Conservation (phyloP, 352 stramenopile genomes). For the Phytopythium sindhum region DNA sequence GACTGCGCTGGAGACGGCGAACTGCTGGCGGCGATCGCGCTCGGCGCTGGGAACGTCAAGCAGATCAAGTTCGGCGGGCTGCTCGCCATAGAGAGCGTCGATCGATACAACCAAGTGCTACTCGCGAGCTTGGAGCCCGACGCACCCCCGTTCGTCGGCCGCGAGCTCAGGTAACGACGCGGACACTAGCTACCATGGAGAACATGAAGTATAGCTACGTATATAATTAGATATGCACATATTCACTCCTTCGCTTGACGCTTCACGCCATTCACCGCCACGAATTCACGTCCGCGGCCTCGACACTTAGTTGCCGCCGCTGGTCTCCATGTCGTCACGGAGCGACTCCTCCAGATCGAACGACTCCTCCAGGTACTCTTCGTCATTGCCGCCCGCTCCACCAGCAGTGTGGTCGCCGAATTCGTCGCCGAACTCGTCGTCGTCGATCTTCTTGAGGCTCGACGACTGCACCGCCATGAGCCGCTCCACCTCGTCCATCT, state of each 20-base stretch:
- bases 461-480: slow-evolving; percentile 24
- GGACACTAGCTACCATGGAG: too few species aligned
- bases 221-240: neutral
- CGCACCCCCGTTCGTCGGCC: slow-evolving; percentile 43
- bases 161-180: slow-evolving; percentile 19
- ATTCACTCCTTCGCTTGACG: neutral
- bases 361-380: slow-evolving; percentile 66
- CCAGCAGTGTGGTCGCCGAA: slow-evolving; percentile 12
- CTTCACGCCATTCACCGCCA: neutral
- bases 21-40: slow-evolving; percentile 44
- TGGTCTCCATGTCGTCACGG: slow-evolving; percentile 29
- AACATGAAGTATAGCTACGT: neutral
- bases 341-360: slow-evolving; percentile 79
- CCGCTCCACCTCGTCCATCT: slow-evolving; percentile 25
- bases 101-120: slow-evolving; percentile 60
- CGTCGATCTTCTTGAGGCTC: slow-evolving; percentile 18
- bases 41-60: slow-evolving; percentile 40
- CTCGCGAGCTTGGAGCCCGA: slow-evolving; percentile 34
- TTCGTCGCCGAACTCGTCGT: slow-evolving; percentile 14
- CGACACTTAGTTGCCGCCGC: neutral
- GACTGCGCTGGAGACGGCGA: slow-evolving; percentile 24
- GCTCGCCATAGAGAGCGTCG: slow-evolving; percentile 30
- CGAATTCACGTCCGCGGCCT: neutral
- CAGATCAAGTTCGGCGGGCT: slow-evolving; percentile 78
- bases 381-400: slow-evolving; percentile 24